Percentiles rank a stretch among this genome's conserved stretches.
phyloP scores from a whole-genome alignment of 164 flowering plant species.

The Tetracentron sinense region DNA sequence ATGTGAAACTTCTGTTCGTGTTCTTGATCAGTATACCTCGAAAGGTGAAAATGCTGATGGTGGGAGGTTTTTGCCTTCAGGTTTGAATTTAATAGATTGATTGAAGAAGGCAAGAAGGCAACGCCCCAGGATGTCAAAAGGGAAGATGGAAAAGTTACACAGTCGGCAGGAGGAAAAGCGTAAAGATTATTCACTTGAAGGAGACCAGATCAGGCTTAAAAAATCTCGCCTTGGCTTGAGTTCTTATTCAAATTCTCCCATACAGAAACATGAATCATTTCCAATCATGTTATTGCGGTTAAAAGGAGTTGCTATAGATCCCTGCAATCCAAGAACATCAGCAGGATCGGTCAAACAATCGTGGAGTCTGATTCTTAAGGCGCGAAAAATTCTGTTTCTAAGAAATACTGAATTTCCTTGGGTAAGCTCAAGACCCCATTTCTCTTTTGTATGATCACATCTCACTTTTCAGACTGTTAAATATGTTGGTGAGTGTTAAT shows the following conservation, averaged over 20 bases:
- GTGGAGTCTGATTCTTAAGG: constrained; percentile 19
- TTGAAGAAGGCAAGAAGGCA: no score
- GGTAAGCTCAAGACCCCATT: constrained; percentile 15
- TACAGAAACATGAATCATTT: constrained; percentile 2
- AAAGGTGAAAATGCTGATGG: background rate
- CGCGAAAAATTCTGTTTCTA: constrained; percentile 17
- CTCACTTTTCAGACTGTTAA: background rate
- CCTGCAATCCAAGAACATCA: constrained; percentile 11
- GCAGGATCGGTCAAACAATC: background rate
- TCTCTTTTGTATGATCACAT: background rate
- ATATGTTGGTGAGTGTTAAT: no score
- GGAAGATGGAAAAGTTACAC: background rate
- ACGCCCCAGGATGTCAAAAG: background rate
- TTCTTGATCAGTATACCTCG: background rate
- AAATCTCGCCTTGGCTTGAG: background rate
- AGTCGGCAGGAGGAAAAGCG: background rate
- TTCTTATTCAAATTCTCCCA: background rate
- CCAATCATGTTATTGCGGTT: constrained; percentile 17
- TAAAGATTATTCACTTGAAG: background rate
- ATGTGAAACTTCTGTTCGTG: background rate
- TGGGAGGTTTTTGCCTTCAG: background rate
- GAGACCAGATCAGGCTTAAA: background rate
- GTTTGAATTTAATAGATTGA: background rate
- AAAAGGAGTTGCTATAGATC: constrained; percentile 27
- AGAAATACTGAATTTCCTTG: constrained; percentile 16